A percentile compares a stretch with the other conserved stretches of the same genome.
Evolutionary conservation across 208 protist genomes (phyloP).

Genomic region (Leishmania aethiopica): DNA sequence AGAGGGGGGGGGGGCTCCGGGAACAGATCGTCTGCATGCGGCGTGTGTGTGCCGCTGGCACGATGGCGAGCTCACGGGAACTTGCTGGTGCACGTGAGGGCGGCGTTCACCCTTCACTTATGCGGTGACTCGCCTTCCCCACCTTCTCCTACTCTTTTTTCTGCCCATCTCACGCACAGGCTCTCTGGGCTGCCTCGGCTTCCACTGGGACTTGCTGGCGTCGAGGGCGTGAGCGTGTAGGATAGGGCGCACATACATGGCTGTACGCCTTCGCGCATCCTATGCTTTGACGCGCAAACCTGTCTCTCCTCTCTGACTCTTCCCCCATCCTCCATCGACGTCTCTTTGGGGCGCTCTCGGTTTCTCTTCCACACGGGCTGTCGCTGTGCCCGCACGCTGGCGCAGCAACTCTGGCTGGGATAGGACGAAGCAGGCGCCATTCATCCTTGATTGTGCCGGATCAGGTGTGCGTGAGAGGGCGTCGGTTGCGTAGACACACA

Average conservation of each 20-base stretch:
- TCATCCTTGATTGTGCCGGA: neutral
- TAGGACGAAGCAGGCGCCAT: neutral
- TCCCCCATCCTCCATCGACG: neutral
- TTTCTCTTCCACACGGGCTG: neutral
- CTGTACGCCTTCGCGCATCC: neutral
- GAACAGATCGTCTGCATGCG: neutral
- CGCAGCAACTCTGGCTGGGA: neutral
- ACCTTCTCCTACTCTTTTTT: neutral
- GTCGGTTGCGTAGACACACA: neutral
- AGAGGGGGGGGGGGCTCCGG: too few relatives aligned
- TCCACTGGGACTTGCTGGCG: neutral
- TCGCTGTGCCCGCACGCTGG: neutral
- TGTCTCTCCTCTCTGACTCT: neutral
- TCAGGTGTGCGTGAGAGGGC: neutral
- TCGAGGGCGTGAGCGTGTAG: neutral
- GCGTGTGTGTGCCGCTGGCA: neutral
- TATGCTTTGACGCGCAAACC: neutral
- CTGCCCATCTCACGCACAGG: neutral
- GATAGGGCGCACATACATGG: neutral
- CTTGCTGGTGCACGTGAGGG: neutral
- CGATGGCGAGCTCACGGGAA: neutral
- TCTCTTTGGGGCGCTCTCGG: neutral
- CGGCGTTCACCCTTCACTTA: neutral
- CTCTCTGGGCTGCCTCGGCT: neutral
- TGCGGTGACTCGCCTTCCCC: neutral